phyloP scores from a whole-genome alignment of 306 rosid genomes.

The Fragaria iinumae region DNA sequence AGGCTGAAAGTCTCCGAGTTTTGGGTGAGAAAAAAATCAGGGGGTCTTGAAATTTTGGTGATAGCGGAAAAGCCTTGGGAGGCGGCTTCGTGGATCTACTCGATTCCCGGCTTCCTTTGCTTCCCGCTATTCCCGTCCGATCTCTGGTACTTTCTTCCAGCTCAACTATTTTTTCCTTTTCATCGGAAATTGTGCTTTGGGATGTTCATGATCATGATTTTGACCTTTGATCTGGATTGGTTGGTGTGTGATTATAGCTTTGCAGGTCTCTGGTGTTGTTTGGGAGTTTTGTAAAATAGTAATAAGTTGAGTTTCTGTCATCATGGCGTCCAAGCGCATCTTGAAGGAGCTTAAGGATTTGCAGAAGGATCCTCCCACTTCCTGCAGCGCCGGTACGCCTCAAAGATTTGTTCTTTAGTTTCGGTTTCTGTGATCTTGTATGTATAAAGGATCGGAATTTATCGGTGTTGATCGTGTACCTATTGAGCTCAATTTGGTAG shows the following conservation, averaged over 20 bases:
- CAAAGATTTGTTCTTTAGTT: background rate
- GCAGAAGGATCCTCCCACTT: constrained; percentile 87
- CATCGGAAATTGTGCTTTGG: background rate
- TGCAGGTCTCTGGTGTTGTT: background rate
- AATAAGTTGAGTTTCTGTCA: background rate
- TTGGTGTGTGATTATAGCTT: background rate
- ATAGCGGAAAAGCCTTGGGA: constrained; percentile 19
- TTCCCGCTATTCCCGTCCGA: constrained; percentile 11
- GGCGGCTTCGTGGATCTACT: constrained; percentile 24
- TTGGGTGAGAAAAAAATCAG: constrained; percentile 1
- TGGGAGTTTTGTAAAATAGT: background rate
- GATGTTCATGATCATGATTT: background rate
- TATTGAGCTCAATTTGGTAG: background rate
- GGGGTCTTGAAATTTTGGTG: background rate
- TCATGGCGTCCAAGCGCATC: constrained; percentile 81
- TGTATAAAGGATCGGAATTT: too few species aligned
- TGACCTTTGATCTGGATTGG: background rate
- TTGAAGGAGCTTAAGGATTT: constrained; percentile 72
- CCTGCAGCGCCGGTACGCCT: constrained; percentile 70
- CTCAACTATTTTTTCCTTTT: background rate
- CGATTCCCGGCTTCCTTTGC: constrained; percentile 13
- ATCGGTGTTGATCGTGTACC: background rate
- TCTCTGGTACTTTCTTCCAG: constrained; percentile 3
- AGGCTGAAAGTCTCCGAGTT: background rate
- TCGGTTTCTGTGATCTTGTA: background rate